These are phyloP conservation scores for Pichia thaimueangensis DNA, from an alignment of 805 yeast species.

Conservation along the genomic window DNA sequence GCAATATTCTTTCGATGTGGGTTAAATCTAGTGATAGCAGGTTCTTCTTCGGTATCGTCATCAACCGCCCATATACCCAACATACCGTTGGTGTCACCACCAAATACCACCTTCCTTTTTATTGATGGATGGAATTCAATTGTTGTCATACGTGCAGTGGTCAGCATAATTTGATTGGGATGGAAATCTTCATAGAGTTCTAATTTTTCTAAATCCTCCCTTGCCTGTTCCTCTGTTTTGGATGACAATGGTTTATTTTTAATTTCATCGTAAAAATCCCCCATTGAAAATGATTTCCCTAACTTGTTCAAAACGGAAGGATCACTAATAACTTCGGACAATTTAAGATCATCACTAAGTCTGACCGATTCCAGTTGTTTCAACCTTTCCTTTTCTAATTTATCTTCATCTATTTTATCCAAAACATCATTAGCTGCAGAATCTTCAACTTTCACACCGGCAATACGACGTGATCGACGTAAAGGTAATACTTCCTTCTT, in stretches of 20 bases:
- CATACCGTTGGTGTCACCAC: conserved; percentile 86
- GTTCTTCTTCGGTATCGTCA: conserved; percentile 32
- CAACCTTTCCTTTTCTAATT: conserved; percentile 34
- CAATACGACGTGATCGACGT: conserved; percentile 72
- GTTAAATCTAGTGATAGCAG: conserved; percentile 56
- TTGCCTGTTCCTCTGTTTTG: conserved; percentile 38
- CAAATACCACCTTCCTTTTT: conserved; percentile 58
- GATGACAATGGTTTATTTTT: conserved; percentile 32
- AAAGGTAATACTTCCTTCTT: conserved; percentile 42
- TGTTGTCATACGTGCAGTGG: conserved; percentile 66
- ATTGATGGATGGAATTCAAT: conserved; percentile 71
- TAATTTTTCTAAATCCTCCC: conserved; percentile 50
- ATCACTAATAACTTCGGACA: conserved; percentile 48
- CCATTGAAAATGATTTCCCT: conserved; percentile 55
- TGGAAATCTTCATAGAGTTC: conserved; percentile 49
- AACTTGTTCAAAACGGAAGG: conserved; percentile 32
- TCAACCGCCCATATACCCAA: conserved; percentile 85
- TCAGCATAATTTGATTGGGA: conserved; percentile 66
- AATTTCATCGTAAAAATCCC: conserved; percentile 61
- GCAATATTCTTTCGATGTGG: conserved; percentile 75
- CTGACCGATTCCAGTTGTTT: conserved; percentile 40
- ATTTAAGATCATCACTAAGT: conserved; percentile 57
- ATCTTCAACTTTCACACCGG: conserved; percentile 51
- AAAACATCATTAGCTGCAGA: conserved; percentile 34
- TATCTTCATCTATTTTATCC: conserved; percentile 33